These are phyloP conservation scores for Santalum album DNA, from an alignment of 164 flowering plant species.

Conservation along the genomic window DNA sequence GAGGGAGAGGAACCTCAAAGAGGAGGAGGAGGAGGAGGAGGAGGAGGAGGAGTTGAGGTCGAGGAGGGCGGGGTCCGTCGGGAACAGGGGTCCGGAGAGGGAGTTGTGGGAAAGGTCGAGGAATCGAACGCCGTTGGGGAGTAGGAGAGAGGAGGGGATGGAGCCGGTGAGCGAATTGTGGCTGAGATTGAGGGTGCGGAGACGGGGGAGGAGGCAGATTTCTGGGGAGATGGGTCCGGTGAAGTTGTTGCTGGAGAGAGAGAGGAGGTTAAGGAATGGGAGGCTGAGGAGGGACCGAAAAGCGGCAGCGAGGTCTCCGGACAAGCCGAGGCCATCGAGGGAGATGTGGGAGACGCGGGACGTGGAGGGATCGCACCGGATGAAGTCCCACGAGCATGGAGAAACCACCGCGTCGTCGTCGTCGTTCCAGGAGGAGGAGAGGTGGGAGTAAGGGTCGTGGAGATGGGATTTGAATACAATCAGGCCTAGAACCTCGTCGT, in stretches of 20 bases:
- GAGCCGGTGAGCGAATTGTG: slow-evolving; percentile 53
- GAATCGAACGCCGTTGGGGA: slow-evolving; percentile 20
- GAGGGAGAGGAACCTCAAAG: slow-evolving; percentile 45
- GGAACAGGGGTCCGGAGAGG: slow-evolving; percentile 49
- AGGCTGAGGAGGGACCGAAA: slow-evolving; percentile 61
- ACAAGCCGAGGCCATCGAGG: slow-evolving; percentile 48
- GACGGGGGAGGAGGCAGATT: slow-evolving; percentile 36
- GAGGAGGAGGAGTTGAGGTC: slow-evolving; percentile 59
- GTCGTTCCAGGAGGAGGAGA: slow-evolving; percentile 69
- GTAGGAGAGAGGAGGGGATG: slow-evolving; percentile 30
- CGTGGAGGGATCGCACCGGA: slow-evolving; percentile 45
- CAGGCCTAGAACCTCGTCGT: slow-evolving; percentile 80
- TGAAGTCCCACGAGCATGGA: slow-evolving; percentile 74
- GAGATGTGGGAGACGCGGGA: slow-evolving; percentile 43
- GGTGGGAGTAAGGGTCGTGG: slow-evolving; percentile 40
- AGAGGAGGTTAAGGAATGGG: slow-evolving; percentile 31
- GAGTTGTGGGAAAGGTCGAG: slow-evolving; percentile 59
- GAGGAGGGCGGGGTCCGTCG: slow-evolving; percentile 25
- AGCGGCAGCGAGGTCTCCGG: slow-evolving; percentile 49
- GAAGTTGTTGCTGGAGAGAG: slow-evolving; percentile 43
- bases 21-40: slow-evolving; percentile 22
- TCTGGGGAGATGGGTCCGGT: slow-evolving; percentile 54
- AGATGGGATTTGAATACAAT: slow-evolving; percentile 77
- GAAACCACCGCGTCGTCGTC: slow-evolving; percentile 64
- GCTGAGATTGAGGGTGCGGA: slow-evolving; percentile 47